phyloP scores from a whole-genome alignment of 176 grass and related monocot species.

The Oryza punctata region DNA sequence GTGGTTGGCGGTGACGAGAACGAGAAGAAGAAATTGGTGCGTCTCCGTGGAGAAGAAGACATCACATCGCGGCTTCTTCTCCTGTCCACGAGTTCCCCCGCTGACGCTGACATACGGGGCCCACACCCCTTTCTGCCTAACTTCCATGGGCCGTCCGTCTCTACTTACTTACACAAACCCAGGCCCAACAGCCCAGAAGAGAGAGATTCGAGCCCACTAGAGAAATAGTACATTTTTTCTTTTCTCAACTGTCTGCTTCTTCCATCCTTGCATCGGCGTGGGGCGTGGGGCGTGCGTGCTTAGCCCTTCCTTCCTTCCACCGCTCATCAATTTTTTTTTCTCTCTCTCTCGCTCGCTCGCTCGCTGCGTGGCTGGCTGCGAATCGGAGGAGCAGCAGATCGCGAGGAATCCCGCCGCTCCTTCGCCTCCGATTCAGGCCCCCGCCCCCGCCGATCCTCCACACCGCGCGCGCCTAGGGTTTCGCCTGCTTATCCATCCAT shows the following conservation, averaged over 20 bases:
- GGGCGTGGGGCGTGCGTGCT: too few relatives aligned
- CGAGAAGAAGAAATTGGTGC: neutral
- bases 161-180: too few relatives aligned
- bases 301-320: too few relatives aligned
- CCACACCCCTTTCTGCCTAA: neutral
- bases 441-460: neutral
- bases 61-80: neutral
- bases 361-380: too few relatives aligned
- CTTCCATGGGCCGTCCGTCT: too few relatives aligned
- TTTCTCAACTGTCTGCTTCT: too few relatives aligned
- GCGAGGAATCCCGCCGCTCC: neutral
- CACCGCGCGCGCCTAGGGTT: neutral
- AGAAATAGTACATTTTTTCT: neutral
- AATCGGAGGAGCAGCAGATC: neutral
- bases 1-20: too few relatives aligned
- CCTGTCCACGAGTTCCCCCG: conserved; percentile 38
- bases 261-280: neutral
- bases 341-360: too few relatives aligned
- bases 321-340: too few relatives aligned
- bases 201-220: too few relatives aligned
- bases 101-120: neutral
- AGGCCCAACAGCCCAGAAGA: neutral
- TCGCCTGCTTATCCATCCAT: neutral
- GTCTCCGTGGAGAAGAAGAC: too few relatives aligned
- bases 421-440: neutral